Evolutionary conservation across 306 rosid genomes (phyloP).

Genomic region (Crotalaria pallida): DNA sequence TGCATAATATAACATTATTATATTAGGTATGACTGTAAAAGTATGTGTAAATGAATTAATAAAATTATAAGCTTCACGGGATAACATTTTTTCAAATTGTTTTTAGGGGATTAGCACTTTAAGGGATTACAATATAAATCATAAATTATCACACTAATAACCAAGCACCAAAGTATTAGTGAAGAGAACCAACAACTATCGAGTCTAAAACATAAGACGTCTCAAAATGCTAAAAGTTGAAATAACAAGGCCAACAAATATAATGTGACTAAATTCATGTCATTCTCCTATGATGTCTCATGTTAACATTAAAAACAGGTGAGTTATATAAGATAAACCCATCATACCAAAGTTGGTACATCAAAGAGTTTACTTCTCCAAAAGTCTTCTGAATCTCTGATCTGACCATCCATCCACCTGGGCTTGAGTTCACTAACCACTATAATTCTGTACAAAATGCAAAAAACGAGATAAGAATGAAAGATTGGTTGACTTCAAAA

Average conservation of each 20-base stretch:
- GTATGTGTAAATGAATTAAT: no score
- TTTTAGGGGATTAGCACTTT: no score
- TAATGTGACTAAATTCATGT: slow-evolving; percentile 8
- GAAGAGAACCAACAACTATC: no score
- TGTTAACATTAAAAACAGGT: slow-evolving; percentile 26
- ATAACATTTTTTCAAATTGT: no score
- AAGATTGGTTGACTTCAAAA: slow-evolving; percentile 37
- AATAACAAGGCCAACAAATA: neutral
- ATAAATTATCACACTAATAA: no score
- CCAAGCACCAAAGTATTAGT: no score
- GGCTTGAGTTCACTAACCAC: slow-evolving; percentile 45
- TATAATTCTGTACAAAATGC: slow-evolving; percentile 58
- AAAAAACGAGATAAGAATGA: slow-evolving; percentile 42
- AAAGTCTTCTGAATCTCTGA: slow-evolving; percentile 16
- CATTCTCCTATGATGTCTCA: slow-evolving; percentile 23
- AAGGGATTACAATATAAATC: no score
- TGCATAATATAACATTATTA: no score
- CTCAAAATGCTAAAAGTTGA: neutral
- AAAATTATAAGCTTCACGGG: no score
- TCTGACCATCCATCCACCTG: slow-evolving; percentile 25
- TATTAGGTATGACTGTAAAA: no score
- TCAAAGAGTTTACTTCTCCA: slow-evolving; percentile 24
- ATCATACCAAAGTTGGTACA: slow-evolving; percentile 28
- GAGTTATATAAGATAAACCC: slow-evolving; percentile 23
- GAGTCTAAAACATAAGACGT: no score